Percentiles rank a stretch among this genome's conserved stretches.
Evolutionary conservation across 2,329 filamentous ascomycete genomes (phyloP).

Genomic region (Albifimbria verrucaria): DNA sequence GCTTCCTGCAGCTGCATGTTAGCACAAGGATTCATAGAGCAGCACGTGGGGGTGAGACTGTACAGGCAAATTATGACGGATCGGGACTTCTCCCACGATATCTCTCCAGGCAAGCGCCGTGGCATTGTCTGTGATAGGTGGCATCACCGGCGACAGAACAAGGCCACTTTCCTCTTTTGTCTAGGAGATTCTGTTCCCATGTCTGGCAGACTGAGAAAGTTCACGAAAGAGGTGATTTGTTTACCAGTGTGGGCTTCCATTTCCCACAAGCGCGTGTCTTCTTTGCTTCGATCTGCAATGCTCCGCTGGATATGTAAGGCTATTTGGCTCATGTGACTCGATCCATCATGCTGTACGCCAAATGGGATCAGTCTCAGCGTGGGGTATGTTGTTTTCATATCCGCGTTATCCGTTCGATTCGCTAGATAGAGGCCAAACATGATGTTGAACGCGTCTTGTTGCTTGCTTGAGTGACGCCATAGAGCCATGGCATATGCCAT

Average conservation of each 20-base stretch:
- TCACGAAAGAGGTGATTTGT: slow-evolving; percentile 70
- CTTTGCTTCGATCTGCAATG: slow-evolving; percentile 45
- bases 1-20: slow-evolving; percentile 15
- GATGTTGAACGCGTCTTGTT: slow-evolving; percentile 32
- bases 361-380: slow-evolving; percentile 80
- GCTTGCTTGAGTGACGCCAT: slow-evolving; percentile 17
- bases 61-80: not conserved
- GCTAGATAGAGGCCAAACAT: slow-evolving; percentile 81
- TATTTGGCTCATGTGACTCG: slow-evolving; percentile 37
- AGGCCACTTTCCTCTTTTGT: too few species aligned
- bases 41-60: slow-evolving; percentile 1
- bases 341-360: slow-evolving; percentile 40
- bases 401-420: slow-evolving; percentile 60
- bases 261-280: slow-evolving; percentile 66
- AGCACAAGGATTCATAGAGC: slow-evolving; percentile 19
- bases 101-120: not conserved
- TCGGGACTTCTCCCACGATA: not conserved
- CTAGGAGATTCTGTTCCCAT: not conserved
- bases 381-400: slow-evolving; percentile 51
- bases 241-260: slow-evolving; percentile 73
- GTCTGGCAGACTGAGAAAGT: slow-evolving; percentile 64
- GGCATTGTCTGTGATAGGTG: too few species aligned
- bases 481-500: slow-evolving; percentile 60
- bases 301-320: slow-evolving; percentile 66
- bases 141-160: too few species aligned